Percentiles rank a stretch among this genome's conserved stretches.
Evolutionary conservation across 768 basidiomycete species (phyloP).

Genomic region (Termitomyces sp.): DNA sequence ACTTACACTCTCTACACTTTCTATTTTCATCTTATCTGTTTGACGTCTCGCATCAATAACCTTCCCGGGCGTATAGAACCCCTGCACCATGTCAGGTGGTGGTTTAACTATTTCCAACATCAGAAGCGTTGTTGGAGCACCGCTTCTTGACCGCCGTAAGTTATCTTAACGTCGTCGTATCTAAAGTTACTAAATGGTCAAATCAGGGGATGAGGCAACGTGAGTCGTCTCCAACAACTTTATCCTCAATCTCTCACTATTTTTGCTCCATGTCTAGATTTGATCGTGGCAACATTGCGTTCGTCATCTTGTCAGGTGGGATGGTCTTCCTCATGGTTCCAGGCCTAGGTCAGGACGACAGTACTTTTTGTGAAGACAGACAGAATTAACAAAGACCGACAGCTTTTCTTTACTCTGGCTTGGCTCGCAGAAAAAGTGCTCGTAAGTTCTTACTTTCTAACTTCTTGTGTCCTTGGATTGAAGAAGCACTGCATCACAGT

Average conservation of each 20-base stretch:
- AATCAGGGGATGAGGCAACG: constrained; percentile 14
- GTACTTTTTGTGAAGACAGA: background rate
- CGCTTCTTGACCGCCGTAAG: constrained; percentile 11
- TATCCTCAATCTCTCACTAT: background rate
- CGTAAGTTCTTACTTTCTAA: constrained; percentile 22
- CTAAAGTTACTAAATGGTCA: background rate
- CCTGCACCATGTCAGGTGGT: constrained; percentile 8
- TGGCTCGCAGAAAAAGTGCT: constrained; percentile 63
- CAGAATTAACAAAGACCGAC: constrained; percentile 3
- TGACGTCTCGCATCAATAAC: background rate
- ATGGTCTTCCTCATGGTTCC: constrained; percentile 79
- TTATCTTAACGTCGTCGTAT: background rate
- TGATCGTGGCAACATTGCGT: constrained; percentile 66
- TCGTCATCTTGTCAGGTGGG: constrained; percentile 61
- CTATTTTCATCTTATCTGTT: background rate
- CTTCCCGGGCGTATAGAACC: background rate
- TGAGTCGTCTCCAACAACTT: constrained; percentile 5
- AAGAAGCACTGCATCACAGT: constrained; percentile 26
- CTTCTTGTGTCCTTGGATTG: background rate
- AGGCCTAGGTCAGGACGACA: constrained; percentile 45
- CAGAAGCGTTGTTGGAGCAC: constrained; percentile 1
- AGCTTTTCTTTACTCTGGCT: constrained; percentile 73
- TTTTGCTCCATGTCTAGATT: constrained; percentile 35
- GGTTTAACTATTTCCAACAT: background rate
- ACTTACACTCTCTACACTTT: background rate